Evolutionary conservation across 495 filamentous ascomycete genomes (phyloP), one percentile per base, ranked within the genome.

Genomic region (Daldinia vernicosa): DNA sequence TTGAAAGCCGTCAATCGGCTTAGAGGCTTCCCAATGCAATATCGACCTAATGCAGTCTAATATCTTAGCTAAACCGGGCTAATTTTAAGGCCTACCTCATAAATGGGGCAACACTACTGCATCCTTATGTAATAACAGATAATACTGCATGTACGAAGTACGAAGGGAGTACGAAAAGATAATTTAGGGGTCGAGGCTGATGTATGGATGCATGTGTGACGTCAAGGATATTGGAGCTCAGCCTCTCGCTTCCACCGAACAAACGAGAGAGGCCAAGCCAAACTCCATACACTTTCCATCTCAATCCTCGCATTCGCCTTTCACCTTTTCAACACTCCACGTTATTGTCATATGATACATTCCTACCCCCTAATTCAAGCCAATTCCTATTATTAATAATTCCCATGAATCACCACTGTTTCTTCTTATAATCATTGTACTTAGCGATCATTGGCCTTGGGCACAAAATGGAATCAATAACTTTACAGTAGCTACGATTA

Each of bases 201-300:
- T 52, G 39, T 30, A 30, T 22, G 54, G 27, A 56, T 33, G 56
- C 65, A 57, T 26, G 30, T 27, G 58, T 69, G 66, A 69, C 66
- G 66, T 69, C 66, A 69, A 69, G 65, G 52, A 69, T 69, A 63
- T 62, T 56, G 33, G 54, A 37, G 54, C 54, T 57, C 15, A 57
- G 54, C 30, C 54, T 37, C 30, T 30, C 26, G 52, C 26, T 55
- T 56, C 6, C 53, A 17, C 30, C 53, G 28, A 56, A 56, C 8
- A 32, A 35, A 15, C 1, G 26, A 32, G 52, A 1, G 53, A 56
- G 17, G 28, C 53, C 53, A 33, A 22, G 53, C 28, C 53, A 35
- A 27, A 14, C 24, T 30, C 50, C 50, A 30, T 53, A 53, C 24
- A 30, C 50, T 53, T 24, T 30, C n/a, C 14, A 28, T 15, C 26